These are phyloP conservation scores for Globisporangium parvum DNA, from an alignment of 352 stramenopile species.

Conservation along the genomic window DNA sequence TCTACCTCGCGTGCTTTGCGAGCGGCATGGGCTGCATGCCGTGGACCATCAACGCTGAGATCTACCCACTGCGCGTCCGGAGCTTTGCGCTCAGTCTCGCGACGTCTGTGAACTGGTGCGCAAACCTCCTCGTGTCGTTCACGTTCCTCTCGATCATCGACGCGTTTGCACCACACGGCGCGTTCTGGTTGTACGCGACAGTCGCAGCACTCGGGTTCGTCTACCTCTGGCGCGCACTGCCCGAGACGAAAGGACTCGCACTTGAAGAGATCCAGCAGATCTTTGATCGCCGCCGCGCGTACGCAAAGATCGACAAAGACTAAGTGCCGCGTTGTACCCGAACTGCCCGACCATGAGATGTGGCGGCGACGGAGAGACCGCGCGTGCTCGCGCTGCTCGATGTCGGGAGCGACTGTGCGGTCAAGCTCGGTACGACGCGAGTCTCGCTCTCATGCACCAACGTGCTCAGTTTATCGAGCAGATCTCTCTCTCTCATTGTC, in stretches of 20 bases:
- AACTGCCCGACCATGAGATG: too few species aligned
- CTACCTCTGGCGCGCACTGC: slow-evolving; percentile 78
- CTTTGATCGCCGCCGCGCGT: slow-evolving; percentile 49
- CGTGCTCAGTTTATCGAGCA: too few species aligned
- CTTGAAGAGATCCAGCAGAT: slow-evolving; percentile 92
- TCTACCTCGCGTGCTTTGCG: slow-evolving; percentile 73
- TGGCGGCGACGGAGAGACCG: too few species aligned
- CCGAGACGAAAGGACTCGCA: slow-evolving; percentile 91
- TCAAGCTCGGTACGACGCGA: too few species aligned
- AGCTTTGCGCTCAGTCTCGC: slow-evolving; percentile 82
- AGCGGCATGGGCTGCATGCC: slow-evolving; percentile 85
- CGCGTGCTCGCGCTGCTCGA: too few species aligned
- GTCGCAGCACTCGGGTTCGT: slow-evolving; percentile 67
- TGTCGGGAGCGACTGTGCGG: too few species aligned
- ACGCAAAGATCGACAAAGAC: slow-evolving; percentile 35
- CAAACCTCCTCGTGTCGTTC: slow-evolving; percentile 90
- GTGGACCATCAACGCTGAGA: slow-evolving; percentile 95
- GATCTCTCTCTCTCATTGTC: too few species aligned
- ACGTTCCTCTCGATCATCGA: slow-evolving; percentile 92
- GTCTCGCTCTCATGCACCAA: too few species aligned
- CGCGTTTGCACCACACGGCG: slow-evolving; percentile 40
- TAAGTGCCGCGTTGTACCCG: too few species aligned
- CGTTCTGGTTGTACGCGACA: slow-evolving; percentile 90
- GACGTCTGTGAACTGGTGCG: slow-evolving; percentile 91
- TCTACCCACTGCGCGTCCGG: slow-evolving; percentile 88